A percentile compares a stretch with the other conserved stretches of the same genome.
Conservation (phyloP, 768 basidiomycete genomes). For the Psilocybe cubensis region DNA sequence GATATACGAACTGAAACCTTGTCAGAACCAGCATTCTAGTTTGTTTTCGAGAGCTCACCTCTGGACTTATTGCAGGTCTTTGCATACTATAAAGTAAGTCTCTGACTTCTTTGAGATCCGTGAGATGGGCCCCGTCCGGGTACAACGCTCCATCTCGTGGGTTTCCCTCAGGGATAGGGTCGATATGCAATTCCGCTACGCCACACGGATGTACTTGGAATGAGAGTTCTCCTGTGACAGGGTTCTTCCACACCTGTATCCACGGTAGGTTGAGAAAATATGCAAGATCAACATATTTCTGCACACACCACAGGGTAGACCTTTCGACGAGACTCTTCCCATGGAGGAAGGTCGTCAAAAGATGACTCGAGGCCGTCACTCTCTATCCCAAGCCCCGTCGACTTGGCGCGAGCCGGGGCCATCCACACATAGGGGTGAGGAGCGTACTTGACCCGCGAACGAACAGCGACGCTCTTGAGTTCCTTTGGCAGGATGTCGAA, state of each 20-base stretch:
- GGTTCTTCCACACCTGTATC: slow-evolving; percentile 90
- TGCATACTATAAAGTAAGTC: slow-evolving; percentile 83
- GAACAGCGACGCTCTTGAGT: slow-evolving; percentile 78
- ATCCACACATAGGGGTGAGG: slow-evolving; percentile 93
- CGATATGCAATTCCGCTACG: slow-evolving; percentile 64
- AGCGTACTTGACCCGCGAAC: slow-evolving; percentile 72
- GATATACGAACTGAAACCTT: slow-evolving; percentile 67
- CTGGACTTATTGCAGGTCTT: slow-evolving; percentile 84
- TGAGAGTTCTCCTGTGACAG: slow-evolving; percentile 77
- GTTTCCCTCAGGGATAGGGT: slow-evolving; percentile 64
- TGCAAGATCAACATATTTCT: too few species aligned
- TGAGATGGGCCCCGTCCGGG: slow-evolving; percentile 80
- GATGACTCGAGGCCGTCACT: slow-evolving; percentile 72
- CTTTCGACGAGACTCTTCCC: slow-evolving; percentile 78
- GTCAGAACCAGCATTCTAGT: background rate
- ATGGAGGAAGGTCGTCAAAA: slow-evolving; percentile 68
- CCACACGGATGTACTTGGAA: slow-evolving; percentile 91
- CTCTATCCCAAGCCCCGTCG: slow-evolving; percentile 84
- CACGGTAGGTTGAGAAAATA: too few species aligned
- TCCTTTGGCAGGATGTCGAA: slow-evolving; percentile 74
- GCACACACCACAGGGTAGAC: slow-evolving; percentile 60
- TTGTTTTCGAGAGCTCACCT: slow-evolving; percentile 40
- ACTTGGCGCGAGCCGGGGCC: slow-evolving; percentile 67
- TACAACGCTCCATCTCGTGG: slow-evolving; percentile 67
- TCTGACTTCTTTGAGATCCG: slow-evolving; percentile 70